phyloP scores from a whole-genome alignment of 129 eudicot species.

The Pseudognaphalium luteoalbum region DNA sequence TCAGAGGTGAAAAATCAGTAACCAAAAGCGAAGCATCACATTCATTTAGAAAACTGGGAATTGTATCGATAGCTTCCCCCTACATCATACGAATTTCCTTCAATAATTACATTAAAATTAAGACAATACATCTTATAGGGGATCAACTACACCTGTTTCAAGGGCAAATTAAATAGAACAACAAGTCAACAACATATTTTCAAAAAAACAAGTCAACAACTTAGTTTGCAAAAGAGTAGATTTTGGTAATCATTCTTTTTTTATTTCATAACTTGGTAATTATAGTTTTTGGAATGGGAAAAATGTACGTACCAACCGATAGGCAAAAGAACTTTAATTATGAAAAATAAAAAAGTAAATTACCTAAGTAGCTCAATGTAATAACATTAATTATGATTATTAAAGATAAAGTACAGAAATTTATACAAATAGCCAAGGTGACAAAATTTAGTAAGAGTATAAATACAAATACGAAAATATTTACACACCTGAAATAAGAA shows the following conservation, averaged over 20 bases:
- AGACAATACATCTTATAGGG: neutral
- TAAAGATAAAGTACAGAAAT: no score
- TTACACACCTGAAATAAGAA: slow-evolving; percentile 66
- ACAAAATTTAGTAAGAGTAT: neutral
- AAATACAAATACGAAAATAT: neutral
- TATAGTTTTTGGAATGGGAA: no score
- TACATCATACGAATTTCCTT: slow-evolving; percentile 24
- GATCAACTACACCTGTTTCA: no score
- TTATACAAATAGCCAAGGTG: neutral
- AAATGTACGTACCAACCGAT: no score
- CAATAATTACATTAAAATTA: neutral
- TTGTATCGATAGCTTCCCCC: slow-evolving; percentile 92
- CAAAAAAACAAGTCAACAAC: neutral
- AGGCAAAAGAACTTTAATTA: no score
- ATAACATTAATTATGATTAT: no score
- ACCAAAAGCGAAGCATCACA: slow-evolving; percentile 90
- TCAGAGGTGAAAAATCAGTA: slow-evolving; percentile 84
- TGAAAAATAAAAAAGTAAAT: no score
- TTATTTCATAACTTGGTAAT: no score
- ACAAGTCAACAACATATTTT: neutral
- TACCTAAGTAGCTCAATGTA: no score
- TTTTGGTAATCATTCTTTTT: no score
- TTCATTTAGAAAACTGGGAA: slow-evolving; percentile 72
- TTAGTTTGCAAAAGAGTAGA: neutral
- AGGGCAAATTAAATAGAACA: no score